Evolutionary conservation across 202 grass and related monocot genomes (phyloP).

Genomic region (Carex sylvatica): DNA sequence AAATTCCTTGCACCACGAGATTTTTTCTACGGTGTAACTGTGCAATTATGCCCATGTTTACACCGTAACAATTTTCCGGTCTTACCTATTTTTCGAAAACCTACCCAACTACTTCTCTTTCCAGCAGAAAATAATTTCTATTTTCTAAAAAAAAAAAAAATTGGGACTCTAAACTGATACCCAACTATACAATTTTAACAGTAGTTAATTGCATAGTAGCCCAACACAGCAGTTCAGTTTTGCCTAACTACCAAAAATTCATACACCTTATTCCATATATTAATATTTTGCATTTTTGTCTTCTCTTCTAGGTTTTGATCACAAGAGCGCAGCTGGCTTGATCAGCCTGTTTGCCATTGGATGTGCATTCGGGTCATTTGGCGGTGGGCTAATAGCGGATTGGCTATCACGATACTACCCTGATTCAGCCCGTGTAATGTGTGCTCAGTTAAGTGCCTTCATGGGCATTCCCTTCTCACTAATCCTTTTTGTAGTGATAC

Average conservation of each 20-base stretch:
- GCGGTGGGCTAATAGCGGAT: conserved; percentile 85
- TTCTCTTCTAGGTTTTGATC: conserved; percentile 65
- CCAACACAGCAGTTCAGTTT: background rate
- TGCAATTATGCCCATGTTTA: too few species aligned
- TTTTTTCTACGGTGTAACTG: too few species aligned
- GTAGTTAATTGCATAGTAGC: background rate
- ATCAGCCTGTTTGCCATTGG: conserved; percentile 89
- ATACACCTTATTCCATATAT: background rate
- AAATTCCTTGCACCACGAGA: too few species aligned
- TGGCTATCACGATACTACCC: conserved; percentile 51
- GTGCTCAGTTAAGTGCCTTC: conserved; percentile 90
- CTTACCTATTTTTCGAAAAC: too few species aligned
- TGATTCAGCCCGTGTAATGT: conserved; percentile 67
- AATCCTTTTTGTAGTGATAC: conserved; percentile 67
- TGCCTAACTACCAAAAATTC: background rate
- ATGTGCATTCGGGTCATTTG: conserved; percentile 63
- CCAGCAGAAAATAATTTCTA: too few species aligned
- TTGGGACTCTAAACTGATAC: background rate
- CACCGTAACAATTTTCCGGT: too few species aligned
- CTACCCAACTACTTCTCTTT: too few species aligned
- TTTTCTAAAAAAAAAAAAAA: too few species aligned
- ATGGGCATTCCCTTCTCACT: conserved; percentile 93
- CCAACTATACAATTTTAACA: background rate
- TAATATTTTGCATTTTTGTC: background rate
- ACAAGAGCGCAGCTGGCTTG: conserved; percentile 67